Conservation (phyloP, 768 basidiomycete species). For the Holtermannia corniformis region DNA sequence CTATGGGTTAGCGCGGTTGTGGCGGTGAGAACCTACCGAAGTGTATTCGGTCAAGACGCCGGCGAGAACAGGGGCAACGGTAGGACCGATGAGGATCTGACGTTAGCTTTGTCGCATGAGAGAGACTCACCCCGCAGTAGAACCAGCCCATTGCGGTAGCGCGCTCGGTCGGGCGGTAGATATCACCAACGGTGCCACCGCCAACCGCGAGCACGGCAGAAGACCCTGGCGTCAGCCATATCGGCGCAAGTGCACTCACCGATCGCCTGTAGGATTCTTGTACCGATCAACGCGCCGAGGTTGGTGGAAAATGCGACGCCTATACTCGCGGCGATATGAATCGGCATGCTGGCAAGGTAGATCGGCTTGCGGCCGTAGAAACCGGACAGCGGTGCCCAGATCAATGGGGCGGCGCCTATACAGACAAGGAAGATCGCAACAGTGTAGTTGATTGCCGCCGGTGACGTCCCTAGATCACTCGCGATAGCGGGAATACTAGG, state of each 20-base stretch:
- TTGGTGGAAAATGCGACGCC: slow-evolving; percentile 50
- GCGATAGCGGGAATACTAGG: slow-evolving; percentile 68
- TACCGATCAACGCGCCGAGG: slow-evolving; percentile 50
- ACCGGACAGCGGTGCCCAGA: slow-evolving; percentile 50
- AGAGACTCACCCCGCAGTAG: slow-evolving; percentile 26
- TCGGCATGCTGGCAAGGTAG: slow-evolving; percentile 54
- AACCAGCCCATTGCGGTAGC: slow-evolving; percentile 32
- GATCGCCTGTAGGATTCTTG: slow-evolving; percentile 58
- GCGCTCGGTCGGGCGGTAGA: slow-evolving; percentile 33
- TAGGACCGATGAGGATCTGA: slow-evolving; percentile 21
- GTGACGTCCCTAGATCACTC: slow-evolving; percentile 53
- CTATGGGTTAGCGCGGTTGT: slow-evolving; percentile 5
- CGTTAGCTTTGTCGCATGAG: not conserved
- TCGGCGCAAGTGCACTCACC: slow-evolving; percentile 41
- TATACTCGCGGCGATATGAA: slow-evolving; percentile 53
- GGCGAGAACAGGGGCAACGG: slow-evolving; percentile 26
- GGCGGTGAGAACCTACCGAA: slow-evolving; percentile 4
- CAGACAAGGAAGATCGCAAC: slow-evolving; percentile 50
- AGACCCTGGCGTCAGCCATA: slow-evolving; percentile 23
- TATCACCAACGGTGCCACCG: slow-evolving; percentile 48
- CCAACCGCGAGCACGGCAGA: slow-evolving; percentile 49
- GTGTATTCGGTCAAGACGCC: slow-evolving; percentile 36
- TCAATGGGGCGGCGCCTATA: slow-evolving; percentile 46
- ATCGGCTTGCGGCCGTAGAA: slow-evolving; percentile 58
- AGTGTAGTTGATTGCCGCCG: slow-evolving; percentile 53